phyloP scores from a whole-genome alignment of 768 basidiomycete species.

The Porpolomopsis calyptriformis region DNA sequence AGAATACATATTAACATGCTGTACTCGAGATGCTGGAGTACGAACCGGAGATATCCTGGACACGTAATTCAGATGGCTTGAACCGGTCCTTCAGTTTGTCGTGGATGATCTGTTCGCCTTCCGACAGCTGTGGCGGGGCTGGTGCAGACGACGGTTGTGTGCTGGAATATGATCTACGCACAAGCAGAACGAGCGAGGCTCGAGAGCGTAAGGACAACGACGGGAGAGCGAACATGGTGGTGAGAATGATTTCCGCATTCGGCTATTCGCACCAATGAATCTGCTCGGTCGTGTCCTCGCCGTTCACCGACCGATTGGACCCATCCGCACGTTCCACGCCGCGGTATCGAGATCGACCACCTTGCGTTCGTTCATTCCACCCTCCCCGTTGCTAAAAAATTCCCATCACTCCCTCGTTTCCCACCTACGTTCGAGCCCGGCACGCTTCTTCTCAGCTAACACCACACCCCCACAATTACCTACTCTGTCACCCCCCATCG shows the following conservation, averaged over 20 bases:
- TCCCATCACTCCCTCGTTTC: no score
- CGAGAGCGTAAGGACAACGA: no score
- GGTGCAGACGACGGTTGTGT: slow-evolving; percentile 13
- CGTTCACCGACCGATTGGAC: neutral
- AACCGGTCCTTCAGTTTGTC: slow-evolving; percentile 67
- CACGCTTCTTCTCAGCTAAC: slow-evolving; percentile 8
- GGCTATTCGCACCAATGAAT: no score
- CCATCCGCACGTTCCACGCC: no score
- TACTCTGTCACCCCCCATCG: slow-evolving; percentile 52
- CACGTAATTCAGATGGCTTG: slow-evolving; percentile 67
- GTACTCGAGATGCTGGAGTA: slow-evolving; percentile 7
- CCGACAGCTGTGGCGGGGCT: slow-evolving; percentile 23
- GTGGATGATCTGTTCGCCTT: slow-evolving; percentile 64
- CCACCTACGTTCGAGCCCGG: no score
- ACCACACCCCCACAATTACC: slow-evolving; percentile 29
- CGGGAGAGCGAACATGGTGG: no score
- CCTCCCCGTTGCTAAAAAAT: no score
- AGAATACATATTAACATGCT: neutral
- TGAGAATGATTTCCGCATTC: no score
- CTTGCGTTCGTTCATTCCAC: no score
- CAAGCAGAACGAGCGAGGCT: no score
- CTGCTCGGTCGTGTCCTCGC: neutral
- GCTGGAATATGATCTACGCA: no score
- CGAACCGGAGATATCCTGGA: slow-evolving; percentile 92
- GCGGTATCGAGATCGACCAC: no score